phyloP scores from a whole-genome alignment of 495 filamentous ascomycete genomes.

The Aspergillus avenaceus region DNA sequence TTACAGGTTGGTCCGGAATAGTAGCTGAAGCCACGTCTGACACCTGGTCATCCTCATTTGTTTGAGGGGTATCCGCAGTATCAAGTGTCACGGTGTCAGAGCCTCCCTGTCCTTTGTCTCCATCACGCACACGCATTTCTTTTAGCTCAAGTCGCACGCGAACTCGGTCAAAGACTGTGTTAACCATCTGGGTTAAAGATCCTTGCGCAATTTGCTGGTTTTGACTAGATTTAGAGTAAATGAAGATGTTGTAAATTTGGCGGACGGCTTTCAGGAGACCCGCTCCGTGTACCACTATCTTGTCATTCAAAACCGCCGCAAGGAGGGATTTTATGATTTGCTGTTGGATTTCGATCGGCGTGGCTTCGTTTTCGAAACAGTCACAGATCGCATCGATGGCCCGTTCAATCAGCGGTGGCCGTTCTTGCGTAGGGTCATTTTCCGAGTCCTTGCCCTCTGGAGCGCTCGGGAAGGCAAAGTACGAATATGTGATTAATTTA shows the following conservation, averaged over 20 bases:
- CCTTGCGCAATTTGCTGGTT: constrained; percentile 98
- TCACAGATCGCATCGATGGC: constrained; percentile 99
- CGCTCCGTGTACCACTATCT: constrained; percentile 95
- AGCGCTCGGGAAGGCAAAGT: constrained; percentile 76
- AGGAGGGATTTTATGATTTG: constrained; percentile 97
- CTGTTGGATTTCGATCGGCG: constrained; percentile 82
- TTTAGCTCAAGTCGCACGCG: constrained; percentile 83
- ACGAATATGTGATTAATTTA: constrained; percentile 96
- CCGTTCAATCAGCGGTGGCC: constrained; percentile 80
- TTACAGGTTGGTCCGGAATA: constrained; percentile 50
- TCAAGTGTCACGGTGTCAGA: constrained; percentile 37
- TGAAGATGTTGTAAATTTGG: constrained; percentile 97
- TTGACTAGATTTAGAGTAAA: constrained; percentile 81
- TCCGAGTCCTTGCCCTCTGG: constrained; percentile 27
- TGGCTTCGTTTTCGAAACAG: constrained; percentile 95
- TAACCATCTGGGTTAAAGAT: constrained; percentile 96
- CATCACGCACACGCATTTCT: constrained; percentile 57
- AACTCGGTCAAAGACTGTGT: constrained; percentile 94
- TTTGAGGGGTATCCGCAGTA: constrained; percentile 24
- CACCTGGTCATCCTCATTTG: constrained; percentile 41
- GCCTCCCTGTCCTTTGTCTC: constrained; percentile 28
- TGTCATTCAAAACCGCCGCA: constrained; percentile 94
- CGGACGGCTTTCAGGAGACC: constrained; percentile 97
- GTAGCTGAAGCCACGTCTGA: constrained; percentile 47
- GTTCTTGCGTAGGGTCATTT: constrained; percentile 42